Percentiles rank a stretch among this genome's conserved stretches.
Conservation (phyloP, 257 asterid genomes). For the Solanum chilense region DNA sequence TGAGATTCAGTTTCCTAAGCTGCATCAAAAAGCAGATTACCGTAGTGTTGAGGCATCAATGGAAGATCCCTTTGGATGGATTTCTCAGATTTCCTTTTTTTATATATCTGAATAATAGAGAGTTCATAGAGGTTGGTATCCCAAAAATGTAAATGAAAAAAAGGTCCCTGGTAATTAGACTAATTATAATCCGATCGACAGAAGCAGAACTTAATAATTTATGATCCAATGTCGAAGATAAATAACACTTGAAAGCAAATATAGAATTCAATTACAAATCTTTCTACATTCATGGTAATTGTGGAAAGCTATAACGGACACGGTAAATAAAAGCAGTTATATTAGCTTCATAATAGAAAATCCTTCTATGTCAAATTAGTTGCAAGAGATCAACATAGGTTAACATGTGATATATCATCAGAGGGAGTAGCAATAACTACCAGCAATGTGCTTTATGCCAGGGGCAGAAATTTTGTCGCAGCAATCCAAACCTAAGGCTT, state of each 20-base stretch:
- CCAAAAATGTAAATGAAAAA: background rate
- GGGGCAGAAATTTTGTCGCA: constrained; percentile 65
- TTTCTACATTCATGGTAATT: background rate
- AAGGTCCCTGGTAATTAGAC: background rate
- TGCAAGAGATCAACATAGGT: background rate
- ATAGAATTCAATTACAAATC: background rate
- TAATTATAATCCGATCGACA: background rate
- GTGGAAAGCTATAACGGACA: background rate
- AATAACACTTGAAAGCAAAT: background rate
- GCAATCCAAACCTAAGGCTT: constrained; percentile 57
- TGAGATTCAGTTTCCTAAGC: background rate
- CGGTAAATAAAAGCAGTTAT: background rate
- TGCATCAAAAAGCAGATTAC: background rate
- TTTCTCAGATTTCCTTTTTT: background rate
- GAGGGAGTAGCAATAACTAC: constrained; percentile 17
- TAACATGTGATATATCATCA: background rate
- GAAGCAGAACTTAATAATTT: background rate
- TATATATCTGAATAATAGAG: background rate
- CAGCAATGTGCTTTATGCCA: constrained; percentile 52
- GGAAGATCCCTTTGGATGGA: background rate
- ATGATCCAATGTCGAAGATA: background rate
- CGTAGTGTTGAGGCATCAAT: background rate
- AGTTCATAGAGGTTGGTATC: background rate
- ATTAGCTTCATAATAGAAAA: background rate
- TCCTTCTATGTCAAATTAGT: background rate